Percentiles rank a stretch among this genome's conserved stretches.
phyloP scores from a whole-genome alignment of 2,329 filamentous ascomycete species.

The Stachybotrys chlorohalonatus region DNA sequence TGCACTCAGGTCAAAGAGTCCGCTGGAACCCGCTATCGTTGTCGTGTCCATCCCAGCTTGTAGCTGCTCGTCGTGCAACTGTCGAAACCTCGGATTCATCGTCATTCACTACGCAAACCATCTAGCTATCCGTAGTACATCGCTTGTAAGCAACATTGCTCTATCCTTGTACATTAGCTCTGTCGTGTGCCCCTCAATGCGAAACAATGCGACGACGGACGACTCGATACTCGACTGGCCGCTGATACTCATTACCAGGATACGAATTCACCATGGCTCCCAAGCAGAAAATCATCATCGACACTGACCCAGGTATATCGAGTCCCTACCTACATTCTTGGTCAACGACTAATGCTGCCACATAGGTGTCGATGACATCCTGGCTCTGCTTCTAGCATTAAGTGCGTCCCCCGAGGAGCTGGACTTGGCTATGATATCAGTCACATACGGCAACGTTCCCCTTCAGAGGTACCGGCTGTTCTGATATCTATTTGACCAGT shows the following conservation, averaged over 20 bases:
- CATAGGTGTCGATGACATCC: conserved; percentile 75
- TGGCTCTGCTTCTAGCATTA: conserved; percentile 81
- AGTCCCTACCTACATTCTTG: too few relatives aligned
- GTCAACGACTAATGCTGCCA: conserved; percentile 1
- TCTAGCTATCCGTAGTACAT: not conserved
- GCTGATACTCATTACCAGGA: too few relatives aligned
- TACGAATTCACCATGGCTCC: conserved; percentile 43
- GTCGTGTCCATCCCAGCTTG: not conserved
- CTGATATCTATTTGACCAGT: not conserved
- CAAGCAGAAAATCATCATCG: conserved; percentile 78
- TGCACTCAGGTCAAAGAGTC: not conserved
- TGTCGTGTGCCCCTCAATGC: not conserved
- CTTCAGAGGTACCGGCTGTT: conserved; percentile 50
- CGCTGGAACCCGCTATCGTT: not conserved
- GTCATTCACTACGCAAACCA: too few relatives aligned
- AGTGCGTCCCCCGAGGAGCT: conserved; percentile 75
- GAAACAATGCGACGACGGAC: too few relatives aligned
- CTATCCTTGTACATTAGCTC: not conserved
- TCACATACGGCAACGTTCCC: conserved; percentile 91
- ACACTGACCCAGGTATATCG: conserved; percentile 74
- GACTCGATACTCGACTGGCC: too few relatives aligned
- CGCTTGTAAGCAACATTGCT: not conserved
- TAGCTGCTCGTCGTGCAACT: too few relatives aligned
- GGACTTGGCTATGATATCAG: conserved; percentile 74
- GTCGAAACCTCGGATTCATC: too few relatives aligned